Conservation (phyloP, 768 basidiomycete species). For the Jaapia argillacea region DNA sequence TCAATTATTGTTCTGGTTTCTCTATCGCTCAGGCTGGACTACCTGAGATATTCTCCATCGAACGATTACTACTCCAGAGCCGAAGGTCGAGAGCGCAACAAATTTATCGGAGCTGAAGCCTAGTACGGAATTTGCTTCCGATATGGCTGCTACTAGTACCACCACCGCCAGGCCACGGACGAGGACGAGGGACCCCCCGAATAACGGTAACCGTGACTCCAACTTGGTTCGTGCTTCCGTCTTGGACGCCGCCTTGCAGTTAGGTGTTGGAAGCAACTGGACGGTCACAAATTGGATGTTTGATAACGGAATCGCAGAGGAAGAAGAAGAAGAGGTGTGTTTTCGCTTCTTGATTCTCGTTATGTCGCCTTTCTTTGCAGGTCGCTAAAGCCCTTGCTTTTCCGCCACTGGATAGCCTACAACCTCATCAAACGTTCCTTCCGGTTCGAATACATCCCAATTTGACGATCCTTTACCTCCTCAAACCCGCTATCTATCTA, state of each 20-base stretch:
- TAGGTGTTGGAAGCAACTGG: slow-evolving; percentile 50
- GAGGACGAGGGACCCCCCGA: too few species aligned
- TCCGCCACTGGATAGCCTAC: slow-evolving; percentile 24
- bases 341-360: background rate
- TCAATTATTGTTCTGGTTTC: too few species aligned
- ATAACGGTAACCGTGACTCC: slow-evolving; percentile 34
- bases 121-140: too few species aligned
- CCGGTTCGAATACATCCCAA: background rate
- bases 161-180: too few species aligned
- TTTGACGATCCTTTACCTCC: background rate
- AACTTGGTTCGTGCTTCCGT: slow-evolving; percentile 61
- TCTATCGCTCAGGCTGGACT: too few species aligned
- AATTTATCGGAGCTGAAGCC: too few species aligned
- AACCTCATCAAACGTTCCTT: slow-evolving; percentile 14
- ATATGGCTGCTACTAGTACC: too few species aligned
- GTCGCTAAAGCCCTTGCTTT: background rate
- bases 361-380: background rate
- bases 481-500: background rate
- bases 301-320: slow-evolving; percentile 46
- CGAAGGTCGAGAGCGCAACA: too few species aligned
- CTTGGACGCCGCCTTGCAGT: slow-evolving; percentile 59
- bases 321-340: slow-evolving; percentile 36
- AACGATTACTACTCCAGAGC: too few species aligned
- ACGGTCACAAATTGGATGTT: slow-evolving; percentile 68
- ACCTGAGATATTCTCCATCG: too few species aligned